Evolutionary conservation across 305 asterid genomes (phyloP), one percentile per base, ranked within the genome.

Genomic region (Coffea humblotiana): DNA sequence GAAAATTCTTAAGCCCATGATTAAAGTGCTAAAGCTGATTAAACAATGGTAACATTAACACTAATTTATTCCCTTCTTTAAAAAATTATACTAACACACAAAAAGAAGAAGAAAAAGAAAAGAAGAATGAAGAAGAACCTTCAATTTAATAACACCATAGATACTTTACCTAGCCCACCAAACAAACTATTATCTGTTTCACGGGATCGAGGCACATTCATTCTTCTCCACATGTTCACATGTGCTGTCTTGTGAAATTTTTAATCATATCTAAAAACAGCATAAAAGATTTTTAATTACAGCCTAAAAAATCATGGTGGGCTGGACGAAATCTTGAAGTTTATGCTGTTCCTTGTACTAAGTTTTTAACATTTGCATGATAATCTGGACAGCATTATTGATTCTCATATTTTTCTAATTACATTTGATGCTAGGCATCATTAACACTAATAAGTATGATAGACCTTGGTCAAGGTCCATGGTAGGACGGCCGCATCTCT

Each of bases 1-100:
- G 2, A 21, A 58, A 58, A 21, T 4, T n/a, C 35, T 23, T n/a
- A 3, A 18, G 35, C 67, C 25, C 37, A 8, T 64, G 37, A 64
- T 64, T 64, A 27, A 64, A 64, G 69, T 64, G 37, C 37, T 64
- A 64, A 64, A 64, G 69, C 69, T 27, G 69, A 64, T 64, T 27
- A 12, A 64, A 63, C 32, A 63, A 27, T 23, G 3, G 3, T 23
- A 10, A n/a, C 35, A 4, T n/a, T 25, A 27, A 63, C 16, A n/a
- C 14, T 8, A 25, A n/a, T n/a, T 40, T 63, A n/a, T n/a, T 63
- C 32, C 68, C 37, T 63, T 3, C 37, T 25, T 32, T n/a, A 63
- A 10, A 27, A 63, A 63, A 58, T 1, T 63, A n/a, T 9, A 63
- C 9, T 2, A 25, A 32, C 9, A n/a, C 25, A 63, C 3, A 2